Evolutionary conservation across 129 eudicot species (phyloP), one percentile per base, ranked within the genome.

Genomic region (Erigeron canadensis): DNA sequence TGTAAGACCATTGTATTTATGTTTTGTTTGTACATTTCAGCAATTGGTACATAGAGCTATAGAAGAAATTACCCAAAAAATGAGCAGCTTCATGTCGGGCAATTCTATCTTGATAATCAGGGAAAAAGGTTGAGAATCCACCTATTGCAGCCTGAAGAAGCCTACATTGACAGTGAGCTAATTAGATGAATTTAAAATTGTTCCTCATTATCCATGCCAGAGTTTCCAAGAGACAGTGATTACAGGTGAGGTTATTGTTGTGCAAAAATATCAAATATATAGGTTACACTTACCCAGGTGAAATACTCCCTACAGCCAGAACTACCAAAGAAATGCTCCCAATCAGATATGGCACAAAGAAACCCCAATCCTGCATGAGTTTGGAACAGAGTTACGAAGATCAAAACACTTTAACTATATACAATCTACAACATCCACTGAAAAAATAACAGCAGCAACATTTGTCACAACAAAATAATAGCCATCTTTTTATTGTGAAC

Each of bases 81-180:
- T 90, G 99, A 73, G 99, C 99, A 61, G 99, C 96, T 87, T 94
- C 99, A 81, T 94, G 99, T 73, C 96, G 82, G 77, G 96, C 88
- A 66, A 94, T 87, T 84, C 97, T 84, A 44, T 94, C 99, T 75
- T 94, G 90, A 77, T 90, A 90, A 83, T 94, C 99, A 63, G 97
- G 96, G 64, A 90, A 90, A 70, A 87, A 82, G 16, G 89, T 69
- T 47, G 99, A 90, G 69, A 94, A 94, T 75, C 83, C 85, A 63
- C 90, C 86, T 48, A 94, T 94, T 22, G 86, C 96, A 54, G 96
- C 99, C 91, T 94, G 99, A 82, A 94, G 99, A 84, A 94, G 97
- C 86, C 99, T 94, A 81, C 78, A 78, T 65, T 19, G 51, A 12
- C 76, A 16, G 57, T 45, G 50, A 63, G 53, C 67, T 38, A 72